A percentile compares a stretch with the other conserved stretches of the same genome.
Conservation (phyloP, 2,329 filamentous ascomycete genomes). For the Magnaporthiopsis rhizophila region DNA sequence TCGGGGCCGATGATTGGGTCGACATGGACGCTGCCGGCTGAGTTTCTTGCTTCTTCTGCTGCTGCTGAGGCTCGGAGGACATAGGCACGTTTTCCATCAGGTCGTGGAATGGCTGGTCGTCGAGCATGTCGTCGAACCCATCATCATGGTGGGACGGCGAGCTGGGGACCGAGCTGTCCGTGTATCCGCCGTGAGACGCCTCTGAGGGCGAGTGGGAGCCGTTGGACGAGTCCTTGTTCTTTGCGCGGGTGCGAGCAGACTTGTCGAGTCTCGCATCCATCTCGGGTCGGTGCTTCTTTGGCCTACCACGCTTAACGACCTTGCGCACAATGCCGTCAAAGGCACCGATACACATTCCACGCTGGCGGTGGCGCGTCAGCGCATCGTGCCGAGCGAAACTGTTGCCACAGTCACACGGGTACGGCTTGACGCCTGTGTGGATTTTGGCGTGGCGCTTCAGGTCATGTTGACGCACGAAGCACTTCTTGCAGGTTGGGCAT, state of each 20-base stretch:
- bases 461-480: conserved; percentile 95
- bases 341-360: conserved; percentile 92
- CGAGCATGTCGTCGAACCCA: conserved; percentile 28
- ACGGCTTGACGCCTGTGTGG: conserved; percentile 91
- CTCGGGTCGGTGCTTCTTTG: conserved; percentile 53
- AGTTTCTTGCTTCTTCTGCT: background rate
- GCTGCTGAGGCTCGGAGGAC: background rate
- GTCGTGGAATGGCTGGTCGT: conserved; percentile 25
- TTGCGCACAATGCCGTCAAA: conserved; percentile 69
- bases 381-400: conserved; percentile 94
- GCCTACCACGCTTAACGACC: conserved; percentile 54
- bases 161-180: conserved; percentile 46
- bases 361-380: conserved; percentile 84
- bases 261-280: conserved; percentile 49
- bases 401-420: conserved; percentile 89
- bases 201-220: conserved; percentile 35
- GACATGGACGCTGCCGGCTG: background rate
- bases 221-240: conserved; percentile 29
- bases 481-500: conserved; percentile 88
- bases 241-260: conserved; percentile 44
- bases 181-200: conserved; percentile 48
- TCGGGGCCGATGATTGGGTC: background rate
- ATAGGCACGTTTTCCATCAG: conserved; percentile 33
- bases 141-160: conserved; percentile 40
- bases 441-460: conserved; percentile 97